These are phyloP conservation scores for Fusarium pilosicola DNA, from an alignment of 2,329 filamentous ascomycete genomes.

Conservation along the genomic window DNA sequence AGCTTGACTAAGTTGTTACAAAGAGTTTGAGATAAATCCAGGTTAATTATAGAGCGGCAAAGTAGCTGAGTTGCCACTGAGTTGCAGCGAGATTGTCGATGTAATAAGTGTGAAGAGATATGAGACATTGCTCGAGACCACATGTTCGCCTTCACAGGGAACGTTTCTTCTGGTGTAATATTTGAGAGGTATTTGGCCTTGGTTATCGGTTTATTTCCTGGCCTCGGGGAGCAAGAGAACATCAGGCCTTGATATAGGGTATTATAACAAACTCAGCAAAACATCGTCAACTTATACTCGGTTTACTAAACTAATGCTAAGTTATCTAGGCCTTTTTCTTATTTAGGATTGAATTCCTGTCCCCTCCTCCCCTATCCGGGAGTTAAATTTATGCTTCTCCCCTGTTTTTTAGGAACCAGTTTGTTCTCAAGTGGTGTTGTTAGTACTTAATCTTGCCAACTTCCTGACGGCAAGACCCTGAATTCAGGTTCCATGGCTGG, in stretches of 20 bases:
- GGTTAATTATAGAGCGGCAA: not conserved
- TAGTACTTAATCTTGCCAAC: not conserved
- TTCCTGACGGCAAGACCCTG: not conserved
- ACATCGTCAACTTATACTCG: not conserved
- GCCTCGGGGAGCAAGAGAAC: not conserved
- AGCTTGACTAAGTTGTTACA: not conserved
- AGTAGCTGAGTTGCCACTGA: not conserved
- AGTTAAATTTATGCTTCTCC: not conserved
- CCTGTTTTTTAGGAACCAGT: not conserved
- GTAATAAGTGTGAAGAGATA: not conserved
- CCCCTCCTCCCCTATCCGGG: not conserved
- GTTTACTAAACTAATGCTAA: not conserved
- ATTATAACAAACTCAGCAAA: not conserved
- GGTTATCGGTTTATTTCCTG: not conserved
- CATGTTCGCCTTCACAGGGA: not conserved
- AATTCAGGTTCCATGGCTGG: not conserved
- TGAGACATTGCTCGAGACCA: not conserved
- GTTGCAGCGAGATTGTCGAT: not conserved
- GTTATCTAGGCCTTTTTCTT: not conserved
- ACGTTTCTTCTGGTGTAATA: not conserved
- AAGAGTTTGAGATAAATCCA: not conserved
- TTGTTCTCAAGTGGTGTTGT: not conserved
- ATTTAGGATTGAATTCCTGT: accelerated
- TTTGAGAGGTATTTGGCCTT: too few species aligned
- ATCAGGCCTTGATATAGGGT: not conserved